These are phyloP conservation scores for Saccharum hybrid DNA, from an alignment of 202 grass and related monocot species.

Conservation along the genomic window DNA sequence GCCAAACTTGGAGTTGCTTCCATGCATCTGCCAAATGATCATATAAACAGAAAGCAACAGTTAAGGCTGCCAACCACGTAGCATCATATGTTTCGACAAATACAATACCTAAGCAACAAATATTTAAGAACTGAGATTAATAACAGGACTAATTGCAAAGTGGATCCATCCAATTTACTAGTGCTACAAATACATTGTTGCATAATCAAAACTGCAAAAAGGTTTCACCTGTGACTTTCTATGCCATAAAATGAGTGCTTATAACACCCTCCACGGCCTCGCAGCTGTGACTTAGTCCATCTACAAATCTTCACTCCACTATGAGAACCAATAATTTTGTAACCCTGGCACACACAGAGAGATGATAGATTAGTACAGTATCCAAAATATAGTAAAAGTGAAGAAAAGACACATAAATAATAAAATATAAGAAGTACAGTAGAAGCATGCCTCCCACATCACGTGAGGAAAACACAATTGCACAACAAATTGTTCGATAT, in stretches of 20 bases:
- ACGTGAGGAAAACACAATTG: conserved; percentile 16
- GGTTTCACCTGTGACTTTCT: conserved; percentile 85
- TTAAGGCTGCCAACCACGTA: conserved; percentile 1
- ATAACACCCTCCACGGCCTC: conserved; percentile 96
- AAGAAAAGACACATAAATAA: neutral
- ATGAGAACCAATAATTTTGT: conserved; percentile 98
- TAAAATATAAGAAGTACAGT: neutral
- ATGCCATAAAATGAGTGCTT: conserved; percentile 99
- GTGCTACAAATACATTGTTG: neutral
- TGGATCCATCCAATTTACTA: conserved; percentile 7
- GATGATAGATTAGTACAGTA: neutral
- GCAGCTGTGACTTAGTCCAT: conserved; percentile 96
- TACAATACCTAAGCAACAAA: conserved; percentile 17
- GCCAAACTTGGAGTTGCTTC: conserved; percentile 98
- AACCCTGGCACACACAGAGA: conserved; percentile 66
- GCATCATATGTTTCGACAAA: neutral
- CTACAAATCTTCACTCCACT: conserved; percentile 99
- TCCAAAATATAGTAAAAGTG: neutral
- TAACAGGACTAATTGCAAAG: neutral
- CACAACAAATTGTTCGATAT: neutral
- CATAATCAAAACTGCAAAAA: conserved; percentile 20
- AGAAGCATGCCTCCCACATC: neutral
- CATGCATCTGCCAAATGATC: conserved; percentile 81
- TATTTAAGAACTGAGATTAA: neutral
- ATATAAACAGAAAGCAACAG: conserved; percentile 28